Conservation (phyloP, 225 moss, liverwort and hornwort species). For the Marchantia polymorpha region DNA sequence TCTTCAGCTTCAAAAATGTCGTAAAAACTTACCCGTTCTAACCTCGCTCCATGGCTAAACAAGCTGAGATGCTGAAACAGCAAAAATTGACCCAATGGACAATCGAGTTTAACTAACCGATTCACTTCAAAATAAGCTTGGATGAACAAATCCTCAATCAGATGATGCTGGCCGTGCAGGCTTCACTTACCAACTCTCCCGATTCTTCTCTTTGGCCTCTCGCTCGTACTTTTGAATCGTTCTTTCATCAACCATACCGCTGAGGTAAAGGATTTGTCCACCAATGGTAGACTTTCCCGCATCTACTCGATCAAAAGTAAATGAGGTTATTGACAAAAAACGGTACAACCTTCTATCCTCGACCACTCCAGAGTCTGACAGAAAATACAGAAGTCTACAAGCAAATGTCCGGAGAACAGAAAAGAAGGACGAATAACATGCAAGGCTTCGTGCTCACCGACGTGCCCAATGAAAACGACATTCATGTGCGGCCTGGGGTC, state of each 20-base stretch:
- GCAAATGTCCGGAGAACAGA: background rate
- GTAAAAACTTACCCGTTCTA: too few relatives aligned
- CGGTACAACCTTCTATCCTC: background rate
- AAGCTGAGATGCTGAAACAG: too few relatives aligned
- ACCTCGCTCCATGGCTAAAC: too few relatives aligned
- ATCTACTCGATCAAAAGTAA: slow-evolving; percentile 36
- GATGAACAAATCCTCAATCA: too few relatives aligned
- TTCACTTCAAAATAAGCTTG: too few relatives aligned
- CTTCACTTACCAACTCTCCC: slow-evolving; percentile 79
- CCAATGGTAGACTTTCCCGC: slow-evolving; percentile 98
- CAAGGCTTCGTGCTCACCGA: slow-evolving; percentile 27
- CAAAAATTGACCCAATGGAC: too few relatives aligned
- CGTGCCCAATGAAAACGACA: slow-evolving; percentile 90
- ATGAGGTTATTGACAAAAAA: background rate
- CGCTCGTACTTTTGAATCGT: slow-evolving; percentile 96
- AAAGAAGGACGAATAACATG: background rate
- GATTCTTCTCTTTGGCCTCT: slow-evolving; percentile 96
- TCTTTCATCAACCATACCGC: slow-evolving; percentile 94
- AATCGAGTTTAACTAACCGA: too few relatives aligned
- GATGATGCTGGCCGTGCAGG: too few relatives aligned
- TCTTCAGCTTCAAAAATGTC: too few relatives aligned
- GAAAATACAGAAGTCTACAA: background rate
- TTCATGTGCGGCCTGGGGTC: slow-evolving; percentile 81
- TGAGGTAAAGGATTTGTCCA: slow-evolving; percentile 89
- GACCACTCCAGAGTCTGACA: background rate